phyloP scores from a whole-genome alignment of 176 grass and related monocot genomes.

The Paspalum vaginatum region DNA sequence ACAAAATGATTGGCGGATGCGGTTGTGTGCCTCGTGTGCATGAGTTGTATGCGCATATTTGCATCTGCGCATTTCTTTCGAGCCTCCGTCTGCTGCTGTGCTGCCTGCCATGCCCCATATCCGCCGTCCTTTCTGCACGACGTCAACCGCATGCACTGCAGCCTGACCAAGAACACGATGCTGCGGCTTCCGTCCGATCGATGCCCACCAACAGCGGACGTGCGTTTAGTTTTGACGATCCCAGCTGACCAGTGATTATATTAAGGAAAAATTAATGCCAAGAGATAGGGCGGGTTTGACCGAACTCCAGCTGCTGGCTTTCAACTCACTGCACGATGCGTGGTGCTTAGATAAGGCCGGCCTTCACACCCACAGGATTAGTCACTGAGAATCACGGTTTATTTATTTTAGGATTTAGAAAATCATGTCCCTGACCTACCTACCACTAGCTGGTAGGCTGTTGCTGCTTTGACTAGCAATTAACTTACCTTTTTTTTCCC shows the following conservation, averaged over 20 bases:
- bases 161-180: too few species aligned
- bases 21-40: neutral
- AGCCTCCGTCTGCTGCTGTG: neutral
- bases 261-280: neutral
- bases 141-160: too few species aligned
- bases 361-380: slow-evolving; percentile 19
- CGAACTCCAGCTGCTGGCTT: neutral
- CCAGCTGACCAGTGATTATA: neutral
- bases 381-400: neutral
- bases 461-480: slow-evolving; percentile 43
- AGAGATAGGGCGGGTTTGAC: slow-evolving; percentile 33
- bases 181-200: too few species aligned
- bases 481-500: neutral
- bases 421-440: slow-evolving; percentile 22
- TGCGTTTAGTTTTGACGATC: slow-evolving; percentile 32
- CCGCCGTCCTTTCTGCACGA: too few species aligned
- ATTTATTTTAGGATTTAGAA: neutral
- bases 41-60: slow-evolving; percentile 39
- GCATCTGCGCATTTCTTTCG: slow-evolving; percentile 30
- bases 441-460: neutral
- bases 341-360: neutral
- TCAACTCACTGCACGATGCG: neutral
- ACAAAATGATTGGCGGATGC: slow-evolving; percentile 32
- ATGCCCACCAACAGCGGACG: too few species aligned
- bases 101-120: neutral